A percentile compares a stretch with the other conserved stretches of the same genome.
These are phyloP conservation scores for Aspergillus mulundensis DNA, from an alignment of 495 filamentous ascomycete species.

Conservation along the genomic window DNA sequence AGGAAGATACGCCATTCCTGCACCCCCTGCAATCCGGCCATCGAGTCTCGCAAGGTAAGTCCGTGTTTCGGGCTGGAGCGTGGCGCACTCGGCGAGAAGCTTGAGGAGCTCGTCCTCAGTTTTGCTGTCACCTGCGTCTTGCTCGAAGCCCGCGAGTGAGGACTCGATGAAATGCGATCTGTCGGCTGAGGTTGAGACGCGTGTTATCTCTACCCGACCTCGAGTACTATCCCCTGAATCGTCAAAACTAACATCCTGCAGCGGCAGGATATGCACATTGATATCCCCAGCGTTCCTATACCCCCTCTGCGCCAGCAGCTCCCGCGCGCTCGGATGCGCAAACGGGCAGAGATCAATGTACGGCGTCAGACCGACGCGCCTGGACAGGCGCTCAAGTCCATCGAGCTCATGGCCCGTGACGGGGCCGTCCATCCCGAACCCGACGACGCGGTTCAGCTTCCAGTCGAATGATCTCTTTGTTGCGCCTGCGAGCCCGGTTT, in stretches of 20 bases:
- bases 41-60: conserved; percentile 17
- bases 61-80: conserved; percentile 14
- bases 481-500: background rate
- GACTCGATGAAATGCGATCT: background rate
- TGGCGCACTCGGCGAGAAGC: conserved; percentile 15
- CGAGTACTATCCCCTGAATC: background rate
- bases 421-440: conserved; percentile 15
- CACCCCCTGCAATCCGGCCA: conserved; percentile 15
- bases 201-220: background rate
- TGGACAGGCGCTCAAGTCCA: conserved; percentile 9
- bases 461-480: background rate
- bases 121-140: background rate
- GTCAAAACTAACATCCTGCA: conserved; percentile 14
- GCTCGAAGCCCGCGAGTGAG: background rate
- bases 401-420: conserved; percentile 12
- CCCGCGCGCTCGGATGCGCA: conserved; percentile 14
- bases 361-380: conserved; percentile 3
- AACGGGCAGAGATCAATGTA: conserved; percentile 19
- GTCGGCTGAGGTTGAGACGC: background rate
- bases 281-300: conserved; percentile 13
- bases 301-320: conserved; percentile 9
- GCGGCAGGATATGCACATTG: conserved; percentile 17
- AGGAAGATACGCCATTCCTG: conserved; percentile 19
- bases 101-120: conserved; percentile 8
- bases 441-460: conserved; percentile 19